Evolutionary conservation across 441 rosid genomes (phyloP), one percentile per base, ranked within the genome.

Genomic region (Croton setiger): DNA sequence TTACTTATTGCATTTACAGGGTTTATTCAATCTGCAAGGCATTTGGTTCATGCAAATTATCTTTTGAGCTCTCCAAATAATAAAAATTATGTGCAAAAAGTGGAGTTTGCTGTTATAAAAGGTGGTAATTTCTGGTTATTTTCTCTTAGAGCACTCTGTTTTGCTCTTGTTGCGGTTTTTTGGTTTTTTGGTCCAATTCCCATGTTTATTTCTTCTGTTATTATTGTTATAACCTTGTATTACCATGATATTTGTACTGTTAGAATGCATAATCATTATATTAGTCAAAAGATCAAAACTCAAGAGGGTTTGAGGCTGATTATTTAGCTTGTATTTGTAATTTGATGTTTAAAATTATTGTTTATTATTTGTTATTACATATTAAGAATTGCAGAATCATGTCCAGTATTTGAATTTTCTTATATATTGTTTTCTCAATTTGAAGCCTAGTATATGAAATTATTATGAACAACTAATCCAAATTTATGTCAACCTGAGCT

Each of bases 101-200:
- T 64, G 13, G 31, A 72, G 68, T 76, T 76, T 41, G 78, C 78
- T 5, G 59, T 83, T 5, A 77, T 55, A 36, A 63, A 74, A 71
- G 85, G 83, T 12, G 66, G 74, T 48, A 33, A 49, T 27, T 80
- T 70, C 48, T 83, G 81, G 81, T 49, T 55, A 0, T 65, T 77
- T 18, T 83, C 85, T 3, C 67, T 78, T 4, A 71, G 77, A 45
- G 78, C 86, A 23, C 73, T 87, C 59, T 78, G 83, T 75, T 78
- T 75, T 65, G 78, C 86, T 48, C 77, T 81, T 35, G 65, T 33
- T 53, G 57, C 81, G 69, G 60, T 87, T 20, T 61, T 87, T 5
- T 80, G 83, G 83, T 63, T 80, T 60, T 85, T 85, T 23, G 86
- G 88, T 45, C 85, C 88, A 4, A 74, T 80, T 48, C 83, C 82